These are phyloP conservation scores for Komagataea norvegica DNA, from an alignment of 1,139 yeast species.

Conservation along the genomic window DNA sequence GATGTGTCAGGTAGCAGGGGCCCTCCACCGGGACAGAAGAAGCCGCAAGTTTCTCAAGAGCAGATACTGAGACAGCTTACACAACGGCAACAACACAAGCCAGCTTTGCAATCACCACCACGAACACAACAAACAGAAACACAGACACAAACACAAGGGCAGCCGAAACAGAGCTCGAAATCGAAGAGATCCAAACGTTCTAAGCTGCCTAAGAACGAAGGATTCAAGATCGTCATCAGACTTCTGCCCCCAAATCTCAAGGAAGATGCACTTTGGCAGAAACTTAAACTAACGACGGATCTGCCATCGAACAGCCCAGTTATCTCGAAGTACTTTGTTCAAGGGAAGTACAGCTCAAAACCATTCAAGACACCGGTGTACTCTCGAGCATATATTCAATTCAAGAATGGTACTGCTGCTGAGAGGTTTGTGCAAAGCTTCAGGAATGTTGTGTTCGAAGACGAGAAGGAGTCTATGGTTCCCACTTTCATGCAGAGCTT, in stretches of 20 bases:
- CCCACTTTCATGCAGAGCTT: slow-evolving; percentile 17
- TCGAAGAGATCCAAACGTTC: slow-evolving; percentile 2
- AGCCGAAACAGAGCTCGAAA: background rate
- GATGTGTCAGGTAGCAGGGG: slow-evolving; percentile 5
- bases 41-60: slow-evolving; percentile 1
- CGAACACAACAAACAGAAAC: background rate
- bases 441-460: slow-evolving; percentile 16
- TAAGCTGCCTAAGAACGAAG: background rate
- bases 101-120: background rate
- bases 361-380: slow-evolving; percentile 25
- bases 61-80: slow-evolving; percentile 2
- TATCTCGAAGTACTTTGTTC: slow-evolving; percentile 18
- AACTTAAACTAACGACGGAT: slow-evolving; percentile 9
- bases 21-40: slow-evolving; percentile 2
- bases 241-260: slow-evolving; percentile 23
- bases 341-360: slow-evolving; percentile 23
- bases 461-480: slow-evolving; percentile 20
- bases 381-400: slow-evolving; percentile 26
- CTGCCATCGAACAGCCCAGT: too few relatives aligned
- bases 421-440: slow-evolving; percentile 15
- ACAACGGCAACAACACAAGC: background rate
- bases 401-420: slow-evolving; percentile 14
- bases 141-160: background rate
- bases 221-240: slow-evolving; percentile 22
- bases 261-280: slow-evolving; percentile 16